Evolutionary conservation across 2,329 filamentous ascomycete species (phyloP), one percentile per base, ranked within the genome.

Genomic region (Madurella fahalii): DNA sequence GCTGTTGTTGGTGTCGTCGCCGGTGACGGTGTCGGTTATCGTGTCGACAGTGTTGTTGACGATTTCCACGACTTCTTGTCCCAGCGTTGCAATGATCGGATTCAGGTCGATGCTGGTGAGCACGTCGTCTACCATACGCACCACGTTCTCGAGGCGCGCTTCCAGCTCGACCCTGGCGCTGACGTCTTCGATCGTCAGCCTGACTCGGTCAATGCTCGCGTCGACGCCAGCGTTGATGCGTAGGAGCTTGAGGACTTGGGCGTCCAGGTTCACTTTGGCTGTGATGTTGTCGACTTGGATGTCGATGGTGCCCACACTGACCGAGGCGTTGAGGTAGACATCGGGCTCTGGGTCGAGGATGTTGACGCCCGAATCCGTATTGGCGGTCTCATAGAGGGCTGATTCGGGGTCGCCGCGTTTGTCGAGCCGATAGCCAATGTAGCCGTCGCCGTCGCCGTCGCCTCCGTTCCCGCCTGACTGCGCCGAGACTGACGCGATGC

Each of bases 141-240:
- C 77, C 2, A 85, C 73, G 61, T 84, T 84, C n/a, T 72, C 76
- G 0, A 85, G 71, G 1, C 82, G 73, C 0, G 81, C 82, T 63
- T 84, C 81, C 2, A 85, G 77, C 52, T 78, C 71, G 30, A 84
- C 80, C 64, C 77, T 78, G 31, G 81, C 82, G 31, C 71, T 77
- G 53, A 84, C 76, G 57, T 84, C 80, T 64, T 83, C 74, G 63
- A 84, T 84, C 15, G 70, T 70, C 11, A 84, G 72, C 41, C 72
- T 67, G 43, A 85, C 81, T 47, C 77, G 73, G 61, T 82, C 77
- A 69, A 85, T 80, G 48, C 74, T 77, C 2, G 79, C 73, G 63
- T 82, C 78, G 39, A 85, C 81, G 44, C 82, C 82, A 2, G 82
- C 82, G 60, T 78, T 82, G 73, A 85, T 83, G 53, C 77, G 71